Percentiles rank a stretch among this genome's conserved stretches.
Conservation (phyloP, 2,329 filamentous ascomycete genomes). For the Trichoderma cornu-damae region DNA sequence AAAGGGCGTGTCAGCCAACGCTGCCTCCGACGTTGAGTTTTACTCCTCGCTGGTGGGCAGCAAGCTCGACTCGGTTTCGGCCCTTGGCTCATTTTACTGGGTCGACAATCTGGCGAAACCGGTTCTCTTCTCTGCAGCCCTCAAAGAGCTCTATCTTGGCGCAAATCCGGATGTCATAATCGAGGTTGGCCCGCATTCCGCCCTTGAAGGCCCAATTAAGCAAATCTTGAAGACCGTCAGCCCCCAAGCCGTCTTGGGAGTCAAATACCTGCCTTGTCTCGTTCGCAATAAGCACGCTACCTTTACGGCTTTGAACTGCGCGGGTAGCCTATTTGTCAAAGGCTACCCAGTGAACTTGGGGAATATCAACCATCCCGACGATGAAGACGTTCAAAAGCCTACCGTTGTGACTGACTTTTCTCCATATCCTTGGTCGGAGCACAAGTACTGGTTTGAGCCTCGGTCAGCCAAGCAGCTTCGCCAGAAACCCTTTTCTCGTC, state of each 20-base stretch:
- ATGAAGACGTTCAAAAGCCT: constrained; percentile 18
- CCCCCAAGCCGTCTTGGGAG: constrained; percentile 35
- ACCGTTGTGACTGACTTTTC: constrained; percentile 40
- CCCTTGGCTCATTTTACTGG: constrained; percentile 42
- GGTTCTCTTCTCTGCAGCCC: constrained; percentile 39
- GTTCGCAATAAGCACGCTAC: constrained; percentile 48
- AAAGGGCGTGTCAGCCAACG: constrained; percentile 25
- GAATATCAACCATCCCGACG: constrained; percentile 40
- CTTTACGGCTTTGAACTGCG: constrained; percentile 40
- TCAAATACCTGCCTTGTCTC: constrained; percentile 44
- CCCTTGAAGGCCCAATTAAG: constrained; percentile 46
- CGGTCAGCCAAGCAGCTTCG: constrained; percentile 40
- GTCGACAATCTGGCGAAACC: constrained; percentile 40
- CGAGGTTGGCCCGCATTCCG: constrained; percentile 48
- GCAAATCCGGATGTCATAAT: constrained; percentile 29
- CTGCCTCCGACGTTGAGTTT: constrained; percentile 35
- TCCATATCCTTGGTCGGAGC: constrained; percentile 46
- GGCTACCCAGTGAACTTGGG: constrained; percentile 41
- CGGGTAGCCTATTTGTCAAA: constrained; percentile 42
- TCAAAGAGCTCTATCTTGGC: constrained; percentile 30
- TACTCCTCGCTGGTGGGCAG: constrained; percentile 44
- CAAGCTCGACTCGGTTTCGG: constrained; percentile 33
- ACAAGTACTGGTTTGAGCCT: constrained; percentile 46
- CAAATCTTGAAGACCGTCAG: constrained; percentile 45
- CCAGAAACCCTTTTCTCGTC: constrained; percentile 36